Percentiles rank a stretch among this genome's conserved stretches.
Conservation (phyloP, 2,329 filamentous ascomycete genomes). For the Beauveria pseudobassiana region DNA sequence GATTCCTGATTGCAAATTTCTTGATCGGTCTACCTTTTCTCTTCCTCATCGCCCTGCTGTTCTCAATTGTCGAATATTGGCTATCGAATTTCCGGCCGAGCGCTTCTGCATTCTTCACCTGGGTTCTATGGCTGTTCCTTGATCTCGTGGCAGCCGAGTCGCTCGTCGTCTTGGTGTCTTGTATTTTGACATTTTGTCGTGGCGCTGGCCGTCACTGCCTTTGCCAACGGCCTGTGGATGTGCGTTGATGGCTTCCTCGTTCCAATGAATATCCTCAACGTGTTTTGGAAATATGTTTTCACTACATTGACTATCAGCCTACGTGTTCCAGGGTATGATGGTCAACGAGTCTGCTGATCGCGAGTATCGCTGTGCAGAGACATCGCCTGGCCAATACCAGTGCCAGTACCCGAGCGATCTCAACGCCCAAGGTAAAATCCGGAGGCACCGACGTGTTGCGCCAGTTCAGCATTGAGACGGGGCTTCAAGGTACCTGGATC, state of each 20-base stretch:
- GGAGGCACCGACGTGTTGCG: conserved; percentile 62
- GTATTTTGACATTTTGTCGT: conserved; percentile 70
- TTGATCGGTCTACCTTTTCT: conserved; percentile 74
- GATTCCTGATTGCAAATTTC: conserved; percentile 73
- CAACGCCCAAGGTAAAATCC: conserved; percentile 58
- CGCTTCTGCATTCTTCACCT: conserved; percentile 62
- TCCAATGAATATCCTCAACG: conserved; percentile 62
- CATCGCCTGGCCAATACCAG: conserved; percentile 37
- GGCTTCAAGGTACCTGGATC: conserved; percentile 68
- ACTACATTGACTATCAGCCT: conserved; percentile 85
- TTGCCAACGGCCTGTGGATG: conserved; percentile 89
- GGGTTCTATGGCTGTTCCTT: conserved; percentile 78
- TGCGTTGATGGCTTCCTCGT: conserved; percentile 78
- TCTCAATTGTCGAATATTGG: conserved; percentile 73
- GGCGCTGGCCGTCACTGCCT: conserved; percentile 69
- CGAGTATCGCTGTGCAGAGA: conserved; percentile 50
- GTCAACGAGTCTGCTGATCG: conserved; percentile 76
- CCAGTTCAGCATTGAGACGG: conserved; percentile 61
- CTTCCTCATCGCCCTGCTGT: conserved; percentile 69
- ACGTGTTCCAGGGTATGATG: conserved; percentile 91
- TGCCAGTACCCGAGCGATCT: conserved; percentile 66
- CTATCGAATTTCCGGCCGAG: conserved; percentile 65
- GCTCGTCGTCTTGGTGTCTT: conserved; percentile 69
- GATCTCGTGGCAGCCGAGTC: conserved; percentile 77
- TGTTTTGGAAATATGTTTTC: conserved; percentile 84